Conservation (phyloP, 108 stramenopile species). For the Nitzschia sp. region DNA sequence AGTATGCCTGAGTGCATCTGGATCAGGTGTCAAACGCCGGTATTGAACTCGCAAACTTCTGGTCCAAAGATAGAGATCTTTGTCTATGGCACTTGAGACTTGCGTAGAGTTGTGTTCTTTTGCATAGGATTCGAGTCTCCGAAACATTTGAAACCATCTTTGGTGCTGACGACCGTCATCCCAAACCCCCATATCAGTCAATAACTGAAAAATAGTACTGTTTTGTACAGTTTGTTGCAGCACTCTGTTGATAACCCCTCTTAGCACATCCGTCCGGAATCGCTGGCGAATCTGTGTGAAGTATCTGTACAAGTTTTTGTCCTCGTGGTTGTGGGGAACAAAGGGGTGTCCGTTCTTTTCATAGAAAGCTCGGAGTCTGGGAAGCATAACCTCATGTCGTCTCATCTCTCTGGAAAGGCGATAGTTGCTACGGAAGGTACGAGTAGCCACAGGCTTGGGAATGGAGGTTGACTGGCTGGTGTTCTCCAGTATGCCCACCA, state of each 20-base stretch:
- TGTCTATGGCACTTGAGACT: slow-evolving; percentile 19
- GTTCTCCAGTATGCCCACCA: too few species aligned
- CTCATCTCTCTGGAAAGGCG: too few species aligned
- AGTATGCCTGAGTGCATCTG: not conserved
- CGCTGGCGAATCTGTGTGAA: not conserved
- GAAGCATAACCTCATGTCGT: slow-evolving; percentile 30
- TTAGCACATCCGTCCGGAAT: not conserved
- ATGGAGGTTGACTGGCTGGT: too few species aligned
- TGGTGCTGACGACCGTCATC: too few species aligned
- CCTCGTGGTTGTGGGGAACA: slow-evolving; percentile 22
- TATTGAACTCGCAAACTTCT: slow-evolving; percentile 40
- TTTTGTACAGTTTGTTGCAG: too few species aligned
- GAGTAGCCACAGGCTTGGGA: too few species aligned
- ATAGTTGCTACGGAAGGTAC: too few species aligned
- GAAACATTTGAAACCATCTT: slow-evolving; percentile 5
- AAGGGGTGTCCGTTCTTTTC: slow-evolving; percentile 29
- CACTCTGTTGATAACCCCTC: too few species aligned
- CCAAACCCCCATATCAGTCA: too few species aligned
- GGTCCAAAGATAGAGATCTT: slow-evolving; percentile 38
- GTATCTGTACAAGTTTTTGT: slow-evolving; percentile 1
- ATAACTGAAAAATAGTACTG: too few species aligned
- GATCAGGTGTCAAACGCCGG: slow-evolving; percentile 2
- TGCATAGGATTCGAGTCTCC: not conserved
- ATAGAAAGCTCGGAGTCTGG: slow-evolving; percentile 22
- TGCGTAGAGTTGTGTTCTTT: slow-evolving; percentile 4